Base-by-base conservation (phyloP, 2,329 filamentous ascomycete species). In the Ophiostoma angusticollis region DNA sequence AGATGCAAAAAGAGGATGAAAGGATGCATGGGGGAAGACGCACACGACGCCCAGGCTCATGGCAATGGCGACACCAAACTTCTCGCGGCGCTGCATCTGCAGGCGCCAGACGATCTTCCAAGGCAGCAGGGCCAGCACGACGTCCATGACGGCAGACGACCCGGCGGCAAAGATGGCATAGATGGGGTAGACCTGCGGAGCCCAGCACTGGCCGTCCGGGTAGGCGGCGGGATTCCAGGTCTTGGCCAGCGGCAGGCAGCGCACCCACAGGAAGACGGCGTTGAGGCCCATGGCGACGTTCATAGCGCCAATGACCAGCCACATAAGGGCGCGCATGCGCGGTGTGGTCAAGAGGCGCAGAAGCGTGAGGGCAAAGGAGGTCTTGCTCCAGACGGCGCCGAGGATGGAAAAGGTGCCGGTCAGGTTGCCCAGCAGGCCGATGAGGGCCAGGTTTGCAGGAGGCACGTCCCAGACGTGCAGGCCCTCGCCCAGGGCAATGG, bases 281-380 rank as follows among this genome's bases (percentile, higher is more conserved):
- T 47, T 51, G 4, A 54, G 41, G 4, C 45, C 46, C 41, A 58
- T 47, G 28, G 50, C 44, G 3, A 54, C 17, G 43, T 59, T 59
- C 35, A 58, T 49, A 14, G 49, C 52, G 7, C 49, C 28, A 16
- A 60, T 52, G 21, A 53, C 47, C 23, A 52, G 48, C 57, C 57
- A 59, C n/a, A 58, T 28, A n/a, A 40, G 9, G 5, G 16, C n/a
- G 1, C 36, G 37, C 31, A 43, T 40, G 6, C 23, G 35, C 16
- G 17, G 30, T 9, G 52, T 47, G 9, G 46, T 39, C 18, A 53
- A 49, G 19, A 58, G 50, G 5, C 58, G 52, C 18, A 60, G 50
- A 32, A 60, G 47, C 3, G 56, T 58, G 6, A 60, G 39, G 6
- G 53, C 58, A 38, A 61, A 58, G 0, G 58, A 59, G 2, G 56